Evolutionary conservation across 2,329 filamentous ascomycete species (phyloP), one percentile per base, ranked within the genome.

Genomic region (Incumbomyces lentus): DNA sequence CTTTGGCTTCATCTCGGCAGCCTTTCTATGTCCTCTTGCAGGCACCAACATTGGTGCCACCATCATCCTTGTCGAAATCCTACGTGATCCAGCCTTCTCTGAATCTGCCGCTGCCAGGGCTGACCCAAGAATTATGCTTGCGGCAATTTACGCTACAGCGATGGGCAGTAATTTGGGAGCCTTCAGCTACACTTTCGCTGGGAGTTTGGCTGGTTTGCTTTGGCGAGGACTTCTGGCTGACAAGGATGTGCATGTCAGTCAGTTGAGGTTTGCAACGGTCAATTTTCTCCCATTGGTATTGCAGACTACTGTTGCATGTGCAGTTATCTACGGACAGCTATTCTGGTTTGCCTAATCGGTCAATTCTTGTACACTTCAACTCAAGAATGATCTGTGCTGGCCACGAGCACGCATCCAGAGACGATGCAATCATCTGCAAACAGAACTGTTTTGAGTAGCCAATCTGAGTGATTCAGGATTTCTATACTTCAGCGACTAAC

Each of bases 161-260:
- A 53, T 57, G 55, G 55, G 55, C 5, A 57, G 55, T 40, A 57
- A 57, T 42, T 49, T 57, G n/a, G 55, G 55, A 6, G 55, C 55
- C 2, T 55, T 57, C 38, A 54, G 53, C 29, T 57, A 55, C 33
- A 57, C 55, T 7, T 57, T 57, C 32, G 55, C 55, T 2, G 55
- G 53, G 2, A 55, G 53, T 49, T 46, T 57, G 26, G 55, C 55
- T 6, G 55, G 55, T 1, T 35, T 57, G 40, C 38, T 57, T 33
- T 57, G 55, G 55, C 36, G 49, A 17, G 53, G 40, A 10, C 35
- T 57, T 10, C 43, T 57, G 10, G 49, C 48, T 6, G 49, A 55
- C 39, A 57, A 57, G 45, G 53, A 42, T 31, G 50, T 57, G n/a
- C 26, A 37, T 13, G 42, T 57, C 14, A 53, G 50, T 37, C 52